Percentiles rank a stretch among this genome's conserved stretches.
phyloP scores from a whole-genome alignment of 257 asterid genomes.

The Agastache rugosa region DNA sequence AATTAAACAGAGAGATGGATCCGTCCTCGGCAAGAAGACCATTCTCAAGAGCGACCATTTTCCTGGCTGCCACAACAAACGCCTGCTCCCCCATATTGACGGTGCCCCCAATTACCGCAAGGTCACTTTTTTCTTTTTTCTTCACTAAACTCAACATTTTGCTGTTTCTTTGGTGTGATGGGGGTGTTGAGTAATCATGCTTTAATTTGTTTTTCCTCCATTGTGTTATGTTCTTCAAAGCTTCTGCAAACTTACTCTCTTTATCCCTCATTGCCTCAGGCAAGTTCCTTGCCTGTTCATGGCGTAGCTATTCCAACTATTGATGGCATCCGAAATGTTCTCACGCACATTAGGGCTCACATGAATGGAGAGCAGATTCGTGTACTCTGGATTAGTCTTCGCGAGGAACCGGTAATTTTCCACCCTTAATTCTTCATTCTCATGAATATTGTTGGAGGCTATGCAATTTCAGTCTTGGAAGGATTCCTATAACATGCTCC shows the following conservation, averaged over 20 bases:
- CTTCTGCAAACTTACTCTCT: conserved; percentile 5
- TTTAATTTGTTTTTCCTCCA: not conserved
- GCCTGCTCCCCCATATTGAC: conserved; percentile 81
- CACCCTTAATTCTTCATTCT: conserved; percentile 5
- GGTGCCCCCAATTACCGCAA: conserved; percentile 99
- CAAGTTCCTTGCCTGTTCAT: conserved; percentile 80
- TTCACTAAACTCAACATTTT: not conserved
- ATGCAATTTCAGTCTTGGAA: conserved; percentile 17
- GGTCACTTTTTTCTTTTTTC: conserved; percentile 42
- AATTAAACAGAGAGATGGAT: conserved; percentile 89
- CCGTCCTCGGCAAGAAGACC: conserved; percentile 94
- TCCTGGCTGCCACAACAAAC: conserved; percentile 98
- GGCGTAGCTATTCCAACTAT: conserved; percentile 97
- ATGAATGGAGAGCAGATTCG: conserved; percentile 61
- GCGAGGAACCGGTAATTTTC: conserved; percentile 93
- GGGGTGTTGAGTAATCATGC: not conserved
- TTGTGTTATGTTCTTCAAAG: not conserved
- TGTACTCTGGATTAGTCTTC: conserved; percentile 91
- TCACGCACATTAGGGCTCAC: conserved; percentile 80
- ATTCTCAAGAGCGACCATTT: conserved; percentile 99
- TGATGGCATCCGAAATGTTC: conserved; percentile 94
- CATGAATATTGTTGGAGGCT: not conserved
- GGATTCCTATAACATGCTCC: conserved; percentile 9
- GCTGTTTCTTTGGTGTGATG: not conserved
- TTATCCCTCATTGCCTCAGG: conserved; percentile 48